These are phyloP conservation scores for Linum trigynum DNA, from an alignment of 345 rosid genomes.

Conservation along the genomic window DNA sequence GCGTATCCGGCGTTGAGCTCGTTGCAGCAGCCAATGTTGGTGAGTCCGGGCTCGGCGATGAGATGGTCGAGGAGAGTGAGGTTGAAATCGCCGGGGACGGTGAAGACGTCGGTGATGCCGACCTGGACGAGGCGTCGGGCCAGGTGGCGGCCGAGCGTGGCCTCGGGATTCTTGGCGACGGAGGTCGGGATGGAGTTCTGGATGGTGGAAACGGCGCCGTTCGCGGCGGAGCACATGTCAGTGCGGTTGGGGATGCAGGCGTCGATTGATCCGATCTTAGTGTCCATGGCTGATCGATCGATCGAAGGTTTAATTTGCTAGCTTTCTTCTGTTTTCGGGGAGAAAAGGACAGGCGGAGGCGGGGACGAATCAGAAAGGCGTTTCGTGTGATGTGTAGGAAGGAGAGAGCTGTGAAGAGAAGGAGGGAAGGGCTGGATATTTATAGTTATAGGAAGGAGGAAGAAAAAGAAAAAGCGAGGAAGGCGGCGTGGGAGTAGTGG, in stretches of 20 bases:
- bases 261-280: slow-evolving; percentile 39
- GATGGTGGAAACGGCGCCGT: slow-evolving; percentile 30
- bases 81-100: slow-evolving; percentile 78
- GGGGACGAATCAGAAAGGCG: no score
- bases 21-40: slow-evolving; percentile 61
- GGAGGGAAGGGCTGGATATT: no score
- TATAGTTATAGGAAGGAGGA: no score
- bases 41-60: slow-evolving; percentile 65
- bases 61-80: slow-evolving; percentile 68
- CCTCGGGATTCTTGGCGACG: slow-evolving; percentile 26
- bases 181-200: slow-evolving; percentile 20
- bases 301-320: not conserved
- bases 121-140: slow-evolving; percentile 58
- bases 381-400: no score
- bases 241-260: slow-evolving; percentile 25
- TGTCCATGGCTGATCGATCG: slow-evolving; percentile 31
- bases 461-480: no score
- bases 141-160: slow-evolving; percentile 56
- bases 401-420: no score
- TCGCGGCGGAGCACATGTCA: slow-evolving; percentile 35
- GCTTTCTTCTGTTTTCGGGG: not conserved
- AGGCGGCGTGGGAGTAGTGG: no score
- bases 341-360: not conserved
- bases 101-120: slow-evolving; percentile 44
- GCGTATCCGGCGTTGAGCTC: slow-evolving; percentile 85